These are phyloP conservation scores for Pseudogymnoascus sp. DNA, from an alignment of 2,329 filamentous ascomycete genomes.

Conservation along the genomic window DNA sequence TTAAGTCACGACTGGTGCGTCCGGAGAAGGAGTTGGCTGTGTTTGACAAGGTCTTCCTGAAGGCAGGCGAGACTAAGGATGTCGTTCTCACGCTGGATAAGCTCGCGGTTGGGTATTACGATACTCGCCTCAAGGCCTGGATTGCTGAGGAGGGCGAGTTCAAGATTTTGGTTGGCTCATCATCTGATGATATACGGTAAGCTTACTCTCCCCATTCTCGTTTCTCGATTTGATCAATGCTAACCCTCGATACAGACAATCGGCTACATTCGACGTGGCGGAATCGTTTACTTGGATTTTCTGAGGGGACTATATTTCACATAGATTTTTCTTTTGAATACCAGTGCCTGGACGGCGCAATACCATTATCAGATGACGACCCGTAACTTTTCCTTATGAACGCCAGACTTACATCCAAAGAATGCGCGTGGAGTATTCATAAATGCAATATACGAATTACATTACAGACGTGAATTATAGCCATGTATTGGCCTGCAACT, in stretches of 20 bases:
- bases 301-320: conserved; percentile 22
- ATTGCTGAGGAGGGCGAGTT: conserved; percentile 58
- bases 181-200: conserved; percentile 54
- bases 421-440: neutral
- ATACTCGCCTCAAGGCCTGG: conserved; percentile 50
- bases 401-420: neutral
- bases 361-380: conserved; percentile 2
- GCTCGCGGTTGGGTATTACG: conserved; percentile 50
- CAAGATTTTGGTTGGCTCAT: conserved; percentile 51
- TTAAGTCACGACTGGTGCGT: conserved; percentile 51
- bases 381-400: neutral
- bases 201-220: conserved; percentile 18
- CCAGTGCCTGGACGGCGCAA: neutral
- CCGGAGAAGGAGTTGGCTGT: conserved; percentile 64
- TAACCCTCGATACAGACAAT: conserved; percentile 32
- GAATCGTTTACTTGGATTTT: conserved; percentile 61
- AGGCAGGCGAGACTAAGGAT: conserved; percentile 39
- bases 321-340: conserved; percentile 6
- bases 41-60: conserved; percentile 56
- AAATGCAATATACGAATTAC: conserved; percentile 2
- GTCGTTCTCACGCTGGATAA: conserved; percentile 36
- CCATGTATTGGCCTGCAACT: neutral
- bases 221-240: conserved; percentile 8
- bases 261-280: conserved; percentile 47
- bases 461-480: neutral